phyloP scores from a whole-genome alignment of 352 stramenopile genomes.

The Thalassiosira sp. region DNA sequence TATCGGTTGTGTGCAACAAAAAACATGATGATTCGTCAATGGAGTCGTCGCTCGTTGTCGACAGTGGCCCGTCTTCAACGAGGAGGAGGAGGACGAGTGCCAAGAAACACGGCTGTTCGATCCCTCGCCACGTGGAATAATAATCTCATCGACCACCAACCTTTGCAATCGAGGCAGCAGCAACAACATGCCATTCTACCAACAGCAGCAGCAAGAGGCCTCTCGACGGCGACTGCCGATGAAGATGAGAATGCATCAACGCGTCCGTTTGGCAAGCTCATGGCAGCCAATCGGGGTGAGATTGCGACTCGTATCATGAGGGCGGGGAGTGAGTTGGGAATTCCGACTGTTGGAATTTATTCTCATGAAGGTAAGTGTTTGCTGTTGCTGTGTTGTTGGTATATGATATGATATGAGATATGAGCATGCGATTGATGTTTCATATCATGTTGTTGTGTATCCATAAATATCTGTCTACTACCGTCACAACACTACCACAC shows the following conservation, averaged over 20 bases:
- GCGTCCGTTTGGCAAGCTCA: constrained; percentile 90
- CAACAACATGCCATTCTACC: background rate
- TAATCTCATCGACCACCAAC: too few relatives aligned
- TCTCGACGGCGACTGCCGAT: constrained; percentile 3
- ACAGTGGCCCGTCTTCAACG: background rate
- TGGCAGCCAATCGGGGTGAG: constrained; percentile 97
- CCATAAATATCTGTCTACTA: too few relatives aligned
- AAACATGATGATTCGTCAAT: constrained; percentile 22
- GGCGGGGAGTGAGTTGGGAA: constrained; percentile 88
- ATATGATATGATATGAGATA: constrained; percentile 4
- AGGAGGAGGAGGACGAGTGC: background rate
- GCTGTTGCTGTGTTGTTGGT: background rate
- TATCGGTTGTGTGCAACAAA: too few relatives aligned
- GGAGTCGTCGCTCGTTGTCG: constrained; percentile 10
- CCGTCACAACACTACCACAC: too few relatives aligned
- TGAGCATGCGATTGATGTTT: background rate
- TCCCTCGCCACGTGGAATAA: background rate
- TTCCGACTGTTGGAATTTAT: constrained; percentile 76
- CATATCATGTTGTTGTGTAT: too few relatives aligned
- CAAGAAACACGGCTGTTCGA: background rate
- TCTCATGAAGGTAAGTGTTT: constrained; percentile 83
- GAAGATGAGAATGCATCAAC: background rate
- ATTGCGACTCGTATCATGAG: constrained; percentile 96
- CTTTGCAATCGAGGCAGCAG: too few relatives aligned
- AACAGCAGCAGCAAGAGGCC: background rate